Percentiles rank a stretch among this genome's conserved stretches.
These are phyloP conservation scores for Blastomyces parvus DNA, from an alignment of 2,329 filamentous ascomycete species.

Conservation along the genomic window DNA sequence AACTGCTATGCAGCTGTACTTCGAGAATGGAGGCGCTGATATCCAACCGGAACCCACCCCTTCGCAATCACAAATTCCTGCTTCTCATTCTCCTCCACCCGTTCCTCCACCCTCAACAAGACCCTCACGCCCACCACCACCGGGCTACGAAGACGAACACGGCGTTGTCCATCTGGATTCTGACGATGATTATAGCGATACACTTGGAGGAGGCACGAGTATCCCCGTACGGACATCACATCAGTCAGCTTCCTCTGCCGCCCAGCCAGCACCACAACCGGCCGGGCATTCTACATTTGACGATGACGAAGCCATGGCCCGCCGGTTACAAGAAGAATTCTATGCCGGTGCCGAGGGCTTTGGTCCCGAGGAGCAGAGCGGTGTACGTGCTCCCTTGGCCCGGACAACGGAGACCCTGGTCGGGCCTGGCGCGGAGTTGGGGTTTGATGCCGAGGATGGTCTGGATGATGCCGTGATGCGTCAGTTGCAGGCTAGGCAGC, in stretches of 20 bases:
- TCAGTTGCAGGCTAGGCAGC: constrained; percentile 47
- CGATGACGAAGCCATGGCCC: constrained; percentile 88
- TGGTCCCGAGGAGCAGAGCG: constrained; percentile 43
- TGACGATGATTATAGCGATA: constrained; percentile 56
- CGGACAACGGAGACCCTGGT: constrained; percentile 86
- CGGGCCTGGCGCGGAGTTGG: constrained; percentile 51
- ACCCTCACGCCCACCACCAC: constrained; percentile 20
- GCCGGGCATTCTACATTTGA: constrained; percentile 51
- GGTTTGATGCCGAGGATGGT: constrained; percentile 45
- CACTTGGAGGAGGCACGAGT: constrained; percentile 11
- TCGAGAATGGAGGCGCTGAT: constrained; percentile 65
- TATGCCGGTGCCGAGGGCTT: constrained; percentile 51
- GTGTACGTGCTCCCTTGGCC: constrained; percentile 79
- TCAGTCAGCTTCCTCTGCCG: constrained; percentile 21
- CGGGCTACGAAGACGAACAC: constrained; percentile 44
- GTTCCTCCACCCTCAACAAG: constrained; percentile 30
- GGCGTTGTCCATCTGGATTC: constrained; percentile 68
- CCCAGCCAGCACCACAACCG: constrained; percentile 24
- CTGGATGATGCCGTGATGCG: constrained; percentile 55
- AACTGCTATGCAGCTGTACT: constrained; percentile 82
- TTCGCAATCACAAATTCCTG: constrained; percentile 15
- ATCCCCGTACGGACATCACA: constrained; percentile 26
- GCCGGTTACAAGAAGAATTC: constrained; percentile 82
- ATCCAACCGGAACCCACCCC: constrained; percentile 40
- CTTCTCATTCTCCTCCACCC: constrained; percentile 12